Conservation (phyloP, 2,329 filamentous ascomycete genomes). For the Hypoxylon sp. region DNA sequence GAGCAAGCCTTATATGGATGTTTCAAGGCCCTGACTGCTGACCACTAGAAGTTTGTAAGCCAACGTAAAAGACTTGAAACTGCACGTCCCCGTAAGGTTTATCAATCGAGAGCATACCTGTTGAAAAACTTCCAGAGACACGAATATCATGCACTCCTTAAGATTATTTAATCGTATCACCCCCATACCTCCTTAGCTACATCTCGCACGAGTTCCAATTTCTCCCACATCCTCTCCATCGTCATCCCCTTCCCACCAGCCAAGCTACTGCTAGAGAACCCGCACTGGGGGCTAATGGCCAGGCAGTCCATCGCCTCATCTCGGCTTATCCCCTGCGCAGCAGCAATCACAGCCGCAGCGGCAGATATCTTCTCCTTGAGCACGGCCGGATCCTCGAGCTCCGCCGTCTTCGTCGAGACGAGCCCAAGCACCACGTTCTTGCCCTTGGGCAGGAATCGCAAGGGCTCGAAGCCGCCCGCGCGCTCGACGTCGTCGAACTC, state of each 20-base stretch:
- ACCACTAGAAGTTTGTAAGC: no score
- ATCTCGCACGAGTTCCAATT: conserved; percentile 46
- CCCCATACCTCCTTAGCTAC: conserved; percentile 46
- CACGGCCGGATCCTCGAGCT: conserved; percentile 59
- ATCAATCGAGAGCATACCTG: neutral
- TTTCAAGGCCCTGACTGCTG: no score
- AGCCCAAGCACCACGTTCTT: conserved; percentile 66
- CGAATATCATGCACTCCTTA: neutral
- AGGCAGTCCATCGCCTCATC: conserved; percentile 68
- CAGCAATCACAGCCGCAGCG: conserved; percentile 68
- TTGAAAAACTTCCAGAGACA: neutral
- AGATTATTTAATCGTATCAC: conserved; percentile 9
- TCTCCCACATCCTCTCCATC: conserved; percentile 48
- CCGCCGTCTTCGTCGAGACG: conserved; percentile 62
- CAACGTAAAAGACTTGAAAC: neutral
- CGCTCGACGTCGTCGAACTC: conserved; percentile 64
- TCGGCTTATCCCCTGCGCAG: conserved; percentile 64
- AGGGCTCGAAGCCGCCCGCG: conserved; percentile 63
- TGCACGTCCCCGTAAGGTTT: no score
- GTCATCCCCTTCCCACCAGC: conserved; percentile 49
- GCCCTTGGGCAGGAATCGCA: conserved; percentile 60
- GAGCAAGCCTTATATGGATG: no score
- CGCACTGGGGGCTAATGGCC: conserved; percentile 69
- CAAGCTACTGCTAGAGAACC: conserved; percentile 52
- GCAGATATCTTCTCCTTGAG: conserved; percentile 59